Evolutionary conservation across 1,284 basidiomycete species (phyloP).

Genomic region (Vanrija humicola): DNA sequence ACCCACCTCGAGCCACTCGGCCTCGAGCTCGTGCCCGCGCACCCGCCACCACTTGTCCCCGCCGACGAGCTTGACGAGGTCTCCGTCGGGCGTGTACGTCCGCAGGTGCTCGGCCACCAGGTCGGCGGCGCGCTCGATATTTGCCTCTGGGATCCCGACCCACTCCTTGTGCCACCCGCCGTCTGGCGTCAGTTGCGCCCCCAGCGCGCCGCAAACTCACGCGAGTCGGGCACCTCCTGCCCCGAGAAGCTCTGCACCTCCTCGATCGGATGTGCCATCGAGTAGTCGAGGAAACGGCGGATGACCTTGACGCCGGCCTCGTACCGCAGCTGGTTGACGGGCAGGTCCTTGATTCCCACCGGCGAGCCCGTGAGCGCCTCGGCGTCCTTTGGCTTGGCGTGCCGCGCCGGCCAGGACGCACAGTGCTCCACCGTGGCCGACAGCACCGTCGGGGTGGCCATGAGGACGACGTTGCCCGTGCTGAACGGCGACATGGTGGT

Average conservation of each 20-base stretch:
- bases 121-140: conserved; percentile 39
- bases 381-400: background rate
- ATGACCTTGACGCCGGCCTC: conserved; percentile 45
- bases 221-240: conserved; percentile 41
- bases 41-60: conserved; percentile 95
- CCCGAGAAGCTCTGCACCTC: conserved; percentile 51
- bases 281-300: conserved; percentile 40
- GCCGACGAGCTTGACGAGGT: conserved; percentile 56
- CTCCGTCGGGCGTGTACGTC: conserved; percentile 31
- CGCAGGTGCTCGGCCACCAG: conserved; percentile 44
- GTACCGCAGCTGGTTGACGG: conserved; percentile 42
- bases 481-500: background rate
- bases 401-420: conserved; percentile 24
- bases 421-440: conserved; percentile 42
- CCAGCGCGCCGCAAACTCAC: conserved; percentile 17
- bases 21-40: conserved; percentile 68
- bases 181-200: background rate
- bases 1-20: conserved; percentile 73
- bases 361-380: background rate
- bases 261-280: conserved; percentile 44
- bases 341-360: conserved; percentile 12
- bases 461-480: conserved; percentile 38
- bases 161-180: conserved; percentile 28
- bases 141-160: conserved; percentile 44
- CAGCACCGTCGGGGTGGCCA: conserved; percentile 44